Base-by-base conservation (phyloP, 1,284 basidiomycete genomes). In the Porphyrellus sp. region DNA sequence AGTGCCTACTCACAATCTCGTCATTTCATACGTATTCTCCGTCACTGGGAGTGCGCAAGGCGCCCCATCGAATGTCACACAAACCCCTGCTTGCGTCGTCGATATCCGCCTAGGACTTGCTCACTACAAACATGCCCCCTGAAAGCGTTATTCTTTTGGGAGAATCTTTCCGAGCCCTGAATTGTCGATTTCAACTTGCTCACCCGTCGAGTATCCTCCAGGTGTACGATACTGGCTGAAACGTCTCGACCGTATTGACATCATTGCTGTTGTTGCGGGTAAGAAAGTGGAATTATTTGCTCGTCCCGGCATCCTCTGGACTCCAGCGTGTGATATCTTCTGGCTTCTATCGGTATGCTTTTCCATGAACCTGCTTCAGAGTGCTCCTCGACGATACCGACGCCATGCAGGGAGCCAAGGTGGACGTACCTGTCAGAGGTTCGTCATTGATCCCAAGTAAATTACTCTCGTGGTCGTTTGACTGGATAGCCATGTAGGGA, bases 221-320 rank as follows among this genome's bases (percentile, higher is more conserved):
- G 21, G 67, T 63, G 21, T 71, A 74, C 53, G 51, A 68, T 11
- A 59, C 61, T 37, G 59, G 58, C 21, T 64, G 64, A 25, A 61
- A 69, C 1, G 12, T 56, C 11, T 55, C 56, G n/a, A 56, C 58
- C 11, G 66, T 77, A n/a, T 82, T 85, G 82, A 86, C 40, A 70
- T 86, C 8, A 49, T 84, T 31, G 65, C 78, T 2, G 77, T 88
- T 54, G 68, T 73, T 47, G 69, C 74, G 18, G 74, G 74, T 8
- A 74, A 67, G 55, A 83, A 80, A 60, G 67, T 71, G 18, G 67
- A 72, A 51, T 11, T 40, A 46, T 8, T 40, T 47, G 9, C 43
- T 39, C 3, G 43, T 51, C 16, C 50, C 50, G 12, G 13, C 8
- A 27, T 40, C 34, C 28, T 30, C 47, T 24, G 43, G 50, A 33